Percentiles rank a stretch among this genome's conserved stretches.
Conservation (phyloP, 2,329 filamentous ascomycete species). For the Xylogone sp. region DNA sequence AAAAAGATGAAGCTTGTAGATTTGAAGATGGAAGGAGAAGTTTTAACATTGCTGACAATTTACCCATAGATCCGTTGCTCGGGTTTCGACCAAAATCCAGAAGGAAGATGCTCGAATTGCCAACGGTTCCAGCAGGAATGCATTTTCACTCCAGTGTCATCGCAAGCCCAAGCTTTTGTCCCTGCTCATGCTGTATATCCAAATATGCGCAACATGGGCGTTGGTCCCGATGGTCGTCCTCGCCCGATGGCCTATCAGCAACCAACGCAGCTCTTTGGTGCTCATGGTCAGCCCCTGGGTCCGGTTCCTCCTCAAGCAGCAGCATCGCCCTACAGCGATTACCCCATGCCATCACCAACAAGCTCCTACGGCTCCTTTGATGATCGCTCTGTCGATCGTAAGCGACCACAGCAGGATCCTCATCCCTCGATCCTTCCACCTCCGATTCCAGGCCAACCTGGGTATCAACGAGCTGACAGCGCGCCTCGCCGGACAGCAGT, state of each 20-base stretch:
- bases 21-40: too few relatives aligned
- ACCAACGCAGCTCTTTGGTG: conserved; percentile 31
- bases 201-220: conserved; percentile 40
- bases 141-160: conserved; percentile 72
- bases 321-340: conserved; percentile 25
- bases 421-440: conserved; percentile 32
- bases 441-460: conserved; percentile 28
- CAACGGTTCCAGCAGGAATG: conserved; percentile 72
- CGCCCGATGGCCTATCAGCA: conserved; percentile 23
- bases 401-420: conserved; percentile 28
- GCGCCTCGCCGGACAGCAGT: conserved; percentile 18
- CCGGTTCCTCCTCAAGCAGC: conserved; percentile 20
- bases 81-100: conserved; percentile 67
- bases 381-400: conserved; percentile 19
- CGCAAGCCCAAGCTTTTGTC: conserved; percentile 71
- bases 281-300: conserved; percentile 34
- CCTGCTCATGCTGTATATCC: conserved; percentile 66
- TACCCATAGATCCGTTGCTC: conserved; percentile 68
- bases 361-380: conserved; percentile 23
- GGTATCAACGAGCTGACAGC: conserved; percentile 20
- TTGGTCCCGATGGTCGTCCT: conserved; percentile 28
- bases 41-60: too few relatives aligned
- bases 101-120: conserved; percentile 71
- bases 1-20: too few relatives aligned
- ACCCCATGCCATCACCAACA: conserved; percentile 28